Conservation (phyloP, 768 basidiomycete genomes). For the Boletales sp. region DNA sequence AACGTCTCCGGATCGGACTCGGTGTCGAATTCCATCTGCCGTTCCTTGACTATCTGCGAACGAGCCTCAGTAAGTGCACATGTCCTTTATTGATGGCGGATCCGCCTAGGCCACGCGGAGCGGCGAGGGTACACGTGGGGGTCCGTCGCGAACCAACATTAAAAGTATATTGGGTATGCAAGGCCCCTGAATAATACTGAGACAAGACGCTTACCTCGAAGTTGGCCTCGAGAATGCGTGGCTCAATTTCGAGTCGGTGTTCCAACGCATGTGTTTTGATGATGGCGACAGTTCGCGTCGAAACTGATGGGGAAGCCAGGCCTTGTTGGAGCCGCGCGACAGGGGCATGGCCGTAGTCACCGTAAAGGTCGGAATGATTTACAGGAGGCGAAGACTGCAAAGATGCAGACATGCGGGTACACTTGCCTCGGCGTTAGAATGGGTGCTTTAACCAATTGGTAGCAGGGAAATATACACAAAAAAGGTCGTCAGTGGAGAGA, state of each 20-base stretch:
- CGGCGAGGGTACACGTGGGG: constrained; percentile 6
- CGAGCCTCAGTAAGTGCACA: constrained; percentile 12
- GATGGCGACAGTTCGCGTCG: constrained; percentile 73
- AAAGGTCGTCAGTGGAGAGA: constrained; percentile 13
- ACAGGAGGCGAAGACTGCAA: constrained; percentile 11
- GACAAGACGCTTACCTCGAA: constrained; percentile 59
- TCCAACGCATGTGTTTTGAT: constrained; percentile 77
- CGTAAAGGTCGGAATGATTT: constrained; percentile 17
- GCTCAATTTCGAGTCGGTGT: constrained; percentile 78
- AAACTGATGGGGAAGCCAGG: constrained; percentile 5
- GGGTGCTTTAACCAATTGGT: not conserved
- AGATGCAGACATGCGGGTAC: constrained; percentile 19
- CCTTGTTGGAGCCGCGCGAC: constrained; percentile 5
- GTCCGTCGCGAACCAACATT: not conserved
- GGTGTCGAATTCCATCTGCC: constrained; percentile 85
- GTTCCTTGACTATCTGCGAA: constrained; percentile 75
- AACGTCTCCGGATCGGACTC: constrained; percentile 79
- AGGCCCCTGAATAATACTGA: constrained; percentile 3
- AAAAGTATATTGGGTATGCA: not conserved
- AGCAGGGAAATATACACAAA: constrained; percentile 18
- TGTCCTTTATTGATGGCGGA: constrained; percentile 12
- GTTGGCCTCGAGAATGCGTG: constrained; percentile 70
- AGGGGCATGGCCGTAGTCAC: constrained; percentile 4
- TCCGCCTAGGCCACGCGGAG: constrained; percentile 7
- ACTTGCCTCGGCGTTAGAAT: constrained; percentile 1